These are phyloP conservation scores for Trichoderma virens DNA, from an alignment of 495 filamentous ascomycete species.

Conservation along the genomic window DNA sequence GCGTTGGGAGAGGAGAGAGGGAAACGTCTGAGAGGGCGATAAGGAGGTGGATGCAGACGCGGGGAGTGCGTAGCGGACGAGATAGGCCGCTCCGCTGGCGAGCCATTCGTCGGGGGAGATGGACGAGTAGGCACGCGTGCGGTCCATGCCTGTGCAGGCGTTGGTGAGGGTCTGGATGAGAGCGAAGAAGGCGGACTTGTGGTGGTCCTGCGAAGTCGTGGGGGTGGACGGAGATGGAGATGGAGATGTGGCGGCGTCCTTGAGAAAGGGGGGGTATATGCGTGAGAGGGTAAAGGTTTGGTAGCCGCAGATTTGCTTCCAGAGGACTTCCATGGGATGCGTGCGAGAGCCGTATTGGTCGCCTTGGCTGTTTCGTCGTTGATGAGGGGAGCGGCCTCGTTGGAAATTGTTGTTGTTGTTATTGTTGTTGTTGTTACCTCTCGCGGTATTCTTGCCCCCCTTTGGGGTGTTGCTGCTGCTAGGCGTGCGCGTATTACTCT, in stretches of 20 bases:
- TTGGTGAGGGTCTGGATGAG: conserved; percentile 22
- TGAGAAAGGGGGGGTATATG: conserved; percentile 3
- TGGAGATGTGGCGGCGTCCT: not conserved
- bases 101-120: conserved; percentile 1
- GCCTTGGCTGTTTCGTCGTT: not conserved
- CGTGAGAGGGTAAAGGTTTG: not conserved
- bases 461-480: not conserved
- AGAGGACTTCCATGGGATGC: conserved; percentile 2
- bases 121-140: conserved; percentile 2
- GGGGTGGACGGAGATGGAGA: not conserved
- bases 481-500: no score
- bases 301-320: conserved; percentile 1
- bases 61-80: conserved; percentile 10
- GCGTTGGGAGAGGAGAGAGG: not conserved
- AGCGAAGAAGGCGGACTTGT: conserved; percentile 17
- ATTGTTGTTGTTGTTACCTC: no score
- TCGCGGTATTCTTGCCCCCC: no score
- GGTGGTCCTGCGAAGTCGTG: not conserved
- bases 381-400: not conserved
- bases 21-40: not conserved
- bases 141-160: conserved; percentile 14
- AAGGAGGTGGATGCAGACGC: not conserved
- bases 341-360: not conserved
- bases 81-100: conserved; percentile 8
- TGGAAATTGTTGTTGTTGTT: not conserved